These are phyloP conservation scores for Verbena officinalis DNA, from an alignment of 257 asterid species.

Conservation along the genomic window DNA sequence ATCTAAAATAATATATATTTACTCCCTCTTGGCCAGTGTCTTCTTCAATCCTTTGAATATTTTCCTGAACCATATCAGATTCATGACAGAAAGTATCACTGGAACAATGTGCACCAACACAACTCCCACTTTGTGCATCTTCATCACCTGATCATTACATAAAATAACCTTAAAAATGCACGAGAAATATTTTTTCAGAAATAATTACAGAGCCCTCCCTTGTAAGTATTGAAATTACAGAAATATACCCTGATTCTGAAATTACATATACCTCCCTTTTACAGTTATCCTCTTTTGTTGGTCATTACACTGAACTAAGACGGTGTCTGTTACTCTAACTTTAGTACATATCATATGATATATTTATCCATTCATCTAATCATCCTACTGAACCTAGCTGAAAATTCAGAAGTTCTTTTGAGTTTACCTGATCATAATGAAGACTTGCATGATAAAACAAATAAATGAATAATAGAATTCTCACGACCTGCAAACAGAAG, in stretches of 20 bases:
- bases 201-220: neutral
- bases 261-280: no score
- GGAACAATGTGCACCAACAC: constrained; percentile 47
- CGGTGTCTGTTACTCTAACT: no score
- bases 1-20: neutral
- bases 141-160: constrained; percentile 53
- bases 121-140: constrained; percentile 48
- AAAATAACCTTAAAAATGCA: neutral
- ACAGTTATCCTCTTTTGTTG: no score
- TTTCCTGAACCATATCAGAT: constrained; percentile 72
- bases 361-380: neutral
- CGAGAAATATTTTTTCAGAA: no score
- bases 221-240: no score
- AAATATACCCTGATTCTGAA: no score
- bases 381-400: neutral
- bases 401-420: neutral
- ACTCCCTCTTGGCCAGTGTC: constrained; percentile 64
- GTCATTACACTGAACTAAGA: no score
- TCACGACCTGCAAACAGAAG: constrained; percentile 58
- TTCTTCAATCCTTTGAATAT: constrained; percentile 64
- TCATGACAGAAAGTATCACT: constrained; percentile 52
- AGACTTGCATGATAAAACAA: constrained; percentile 52
- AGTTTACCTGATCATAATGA: constrained; percentile 61
- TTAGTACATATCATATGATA: no score
- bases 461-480: constrained; percentile 65